Conservation (phyloP, 768 basidiomycete genomes). For the Trametes cubensis region DNA sequence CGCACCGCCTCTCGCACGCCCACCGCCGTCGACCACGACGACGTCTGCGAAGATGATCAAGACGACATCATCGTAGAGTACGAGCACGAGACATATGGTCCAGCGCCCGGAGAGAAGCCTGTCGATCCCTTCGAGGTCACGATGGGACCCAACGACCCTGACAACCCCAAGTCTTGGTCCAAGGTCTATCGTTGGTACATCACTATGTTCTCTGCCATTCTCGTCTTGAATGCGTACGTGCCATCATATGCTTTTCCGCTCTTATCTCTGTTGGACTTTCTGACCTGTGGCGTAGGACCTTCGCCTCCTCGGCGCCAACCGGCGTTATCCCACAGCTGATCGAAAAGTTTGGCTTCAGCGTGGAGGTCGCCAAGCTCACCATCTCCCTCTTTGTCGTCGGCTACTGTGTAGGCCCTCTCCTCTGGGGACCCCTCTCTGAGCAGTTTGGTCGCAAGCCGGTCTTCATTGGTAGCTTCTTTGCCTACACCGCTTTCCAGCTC, state of each 20-base stretch:
- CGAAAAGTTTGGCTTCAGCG: constrained; percentile 51
- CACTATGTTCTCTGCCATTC: constrained; percentile 28
- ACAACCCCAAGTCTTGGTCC: constrained; percentile 31
- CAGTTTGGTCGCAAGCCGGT: constrained; percentile 33
- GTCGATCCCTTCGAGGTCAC: constrained; percentile 31
- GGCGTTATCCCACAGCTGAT: constrained; percentile 49
- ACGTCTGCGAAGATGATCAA: constrained; percentile 4
- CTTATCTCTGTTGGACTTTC: constrained; percentile 38
- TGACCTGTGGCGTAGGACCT: constrained; percentile 52
- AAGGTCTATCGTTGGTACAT: constrained; percentile 31
- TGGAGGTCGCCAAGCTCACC: constrained; percentile 54
- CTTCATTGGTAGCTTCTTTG: constrained; percentile 44
- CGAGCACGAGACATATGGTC: constrained; percentile 32
- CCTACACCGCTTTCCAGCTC: constrained; percentile 66
- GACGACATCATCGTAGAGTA: constrained; percentile 26
- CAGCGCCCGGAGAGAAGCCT: constrained; percentile 30
- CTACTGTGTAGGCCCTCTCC: constrained; percentile 63
- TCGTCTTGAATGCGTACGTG: constrained; percentile 42
- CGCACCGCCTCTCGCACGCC: constrained; percentile 7
- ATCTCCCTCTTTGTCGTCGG: constrained; percentile 67
- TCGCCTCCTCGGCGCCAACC: constrained; percentile 62
- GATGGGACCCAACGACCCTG: constrained; percentile 29
- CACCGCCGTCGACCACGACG: constrained; percentile 8
- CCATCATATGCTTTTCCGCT: not conserved
- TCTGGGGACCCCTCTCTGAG: constrained; percentile 61